phyloP scores from a whole-genome alignment of 805 yeast species.

The Saturnispora sekii region DNA sequence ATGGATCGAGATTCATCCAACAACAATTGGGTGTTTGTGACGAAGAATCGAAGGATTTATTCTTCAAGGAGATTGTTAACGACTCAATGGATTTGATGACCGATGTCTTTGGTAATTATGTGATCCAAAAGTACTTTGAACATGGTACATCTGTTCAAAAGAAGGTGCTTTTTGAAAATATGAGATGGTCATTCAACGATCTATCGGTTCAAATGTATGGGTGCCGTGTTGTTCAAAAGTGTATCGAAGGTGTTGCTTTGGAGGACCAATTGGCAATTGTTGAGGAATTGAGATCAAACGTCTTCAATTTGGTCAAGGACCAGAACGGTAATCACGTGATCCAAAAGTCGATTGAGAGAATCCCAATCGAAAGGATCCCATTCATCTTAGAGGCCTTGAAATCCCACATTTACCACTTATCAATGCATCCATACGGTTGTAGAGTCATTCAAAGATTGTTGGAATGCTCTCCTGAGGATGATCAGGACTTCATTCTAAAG shows the following conservation, averaged over 20 bases:
- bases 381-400: slow-evolving; percentile 67
- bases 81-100: slow-evolving; percentile 74
- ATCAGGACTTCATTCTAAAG: slow-evolving; percentile 55
- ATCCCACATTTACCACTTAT: slow-evolving; percentile 68
- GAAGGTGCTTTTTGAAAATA: slow-evolving; percentile 52
- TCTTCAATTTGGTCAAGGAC: slow-evolving; percentile 71
- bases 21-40: slow-evolving; percentile 63
- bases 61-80: slow-evolving; percentile 76
- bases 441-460: slow-evolving; percentile 89
- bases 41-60: slow-evolving; percentile 62
- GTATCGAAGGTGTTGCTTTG: slow-evolving; percentile 61
- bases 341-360: slow-evolving; percentile 84
- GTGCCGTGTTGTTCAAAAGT: slow-evolving; percentile 93
- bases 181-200: slow-evolving; percentile 65
- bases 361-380: slow-evolving; percentile 59
- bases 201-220: slow-evolving; percentile 94
- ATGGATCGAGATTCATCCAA: slow-evolving; percentile 94
- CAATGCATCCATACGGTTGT: slow-evolving; percentile 96
- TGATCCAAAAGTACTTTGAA: slow-evolving; percentile 90
- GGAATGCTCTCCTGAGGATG: slow-evolving; percentile 61
- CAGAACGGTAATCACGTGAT: slow-evolving; percentile 98
- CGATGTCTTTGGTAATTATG: slow-evolving; percentile 97
- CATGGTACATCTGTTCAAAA: slow-evolving; percentile 64
- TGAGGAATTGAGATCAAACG: slow-evolving; percentile 52
- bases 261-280: slow-evolving; percentile 61